Evolutionary conservation across 1,284 basidiomycete species (phyloP).

Genomic region (Tilletia walkeri): DNA sequence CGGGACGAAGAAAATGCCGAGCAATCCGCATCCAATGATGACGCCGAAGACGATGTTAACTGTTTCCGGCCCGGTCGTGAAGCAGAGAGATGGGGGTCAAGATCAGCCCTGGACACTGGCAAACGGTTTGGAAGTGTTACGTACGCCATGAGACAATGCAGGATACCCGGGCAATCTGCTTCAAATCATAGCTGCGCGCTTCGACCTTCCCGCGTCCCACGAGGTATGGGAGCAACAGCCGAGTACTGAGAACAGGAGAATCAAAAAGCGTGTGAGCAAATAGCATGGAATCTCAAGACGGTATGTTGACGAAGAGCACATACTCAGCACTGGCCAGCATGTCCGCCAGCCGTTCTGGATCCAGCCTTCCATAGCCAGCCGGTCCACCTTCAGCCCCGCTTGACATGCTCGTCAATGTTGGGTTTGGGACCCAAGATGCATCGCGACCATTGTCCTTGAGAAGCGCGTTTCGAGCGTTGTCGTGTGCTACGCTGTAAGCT

Average conservation of each 20-base stretch:
- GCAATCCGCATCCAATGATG: neutral
- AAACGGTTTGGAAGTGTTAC: neutral
- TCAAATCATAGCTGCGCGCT: neutral
- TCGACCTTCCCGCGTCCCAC: slow-evolving; percentile 3
- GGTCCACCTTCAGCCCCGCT: neutral
- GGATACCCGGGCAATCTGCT: neutral
- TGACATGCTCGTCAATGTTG: slow-evolving; percentile 3
- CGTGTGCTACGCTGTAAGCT: neutral
- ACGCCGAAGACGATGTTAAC: neutral
- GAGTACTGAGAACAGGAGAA: neutral
- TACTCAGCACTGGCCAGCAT: slow-evolving; percentile 6
- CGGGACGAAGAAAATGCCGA: slow-evolving; percentile 7
- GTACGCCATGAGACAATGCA: neutral
- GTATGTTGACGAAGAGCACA: neutral
- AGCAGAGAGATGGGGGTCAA: neutral
- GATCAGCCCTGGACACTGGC: neutral
- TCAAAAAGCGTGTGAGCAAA: neutral
- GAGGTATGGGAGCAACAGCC: slow-evolving; percentile 4
- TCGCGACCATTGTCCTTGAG: slow-evolving; percentile 11
- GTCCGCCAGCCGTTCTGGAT: slow-evolving; percentile 5
- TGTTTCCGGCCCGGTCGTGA: neutral
- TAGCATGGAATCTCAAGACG: no score
- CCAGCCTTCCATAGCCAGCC: neutral
- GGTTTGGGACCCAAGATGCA: slow-evolving; percentile 4
- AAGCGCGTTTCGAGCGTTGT: slow-evolving; percentile 6